Evolutionary conservation across 73 alveolate genomes (phyloP).

Genomic region (Symbiodinium natans): DNA sequence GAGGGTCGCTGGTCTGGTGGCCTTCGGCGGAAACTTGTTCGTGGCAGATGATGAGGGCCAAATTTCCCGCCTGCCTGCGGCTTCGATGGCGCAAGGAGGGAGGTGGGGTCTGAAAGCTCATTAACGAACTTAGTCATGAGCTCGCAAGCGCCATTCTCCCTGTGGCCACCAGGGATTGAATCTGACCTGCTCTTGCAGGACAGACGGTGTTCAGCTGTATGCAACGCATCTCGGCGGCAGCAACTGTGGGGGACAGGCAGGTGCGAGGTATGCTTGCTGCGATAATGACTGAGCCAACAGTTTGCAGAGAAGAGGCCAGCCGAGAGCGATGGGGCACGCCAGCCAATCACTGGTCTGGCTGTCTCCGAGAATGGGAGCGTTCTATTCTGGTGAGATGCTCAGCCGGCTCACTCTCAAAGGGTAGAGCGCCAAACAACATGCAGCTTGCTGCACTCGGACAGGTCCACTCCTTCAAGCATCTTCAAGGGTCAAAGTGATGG

Average conservation of each 20-base stretch:
- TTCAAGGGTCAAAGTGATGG: neutral
- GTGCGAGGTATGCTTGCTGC: no score
- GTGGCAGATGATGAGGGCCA: slow-evolving; percentile 80
- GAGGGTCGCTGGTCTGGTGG: slow-evolving; percentile 31
- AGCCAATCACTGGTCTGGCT: slow-evolving; percentile 48
- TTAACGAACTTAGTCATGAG: neutral
- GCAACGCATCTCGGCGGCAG: slow-evolving; percentile 32
- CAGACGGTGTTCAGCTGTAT: slow-evolving; percentile 49
- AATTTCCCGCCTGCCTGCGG: neutral
- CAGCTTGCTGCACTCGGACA: no score
- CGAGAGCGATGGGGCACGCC: neutral
- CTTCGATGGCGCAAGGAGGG: slow-evolving; percentile 22
- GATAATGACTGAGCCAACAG: no score
- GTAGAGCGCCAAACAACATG: no score
- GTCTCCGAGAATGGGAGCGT: neutral
- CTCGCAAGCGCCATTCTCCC: no score
- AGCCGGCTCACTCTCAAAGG: no score
- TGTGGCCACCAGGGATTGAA: no score
- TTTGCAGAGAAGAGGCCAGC: no score
- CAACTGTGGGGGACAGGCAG: no score
- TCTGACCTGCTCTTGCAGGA: neutral
- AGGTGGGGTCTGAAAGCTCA: neutral
- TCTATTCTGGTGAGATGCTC: neutral
- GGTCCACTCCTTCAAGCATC: neutral
- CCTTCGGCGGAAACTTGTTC: neutral